phyloP scores from a whole-genome alignment of 1,139 yeast genomes.

The Lodderomyces pseudojiufengensis region DNA sequence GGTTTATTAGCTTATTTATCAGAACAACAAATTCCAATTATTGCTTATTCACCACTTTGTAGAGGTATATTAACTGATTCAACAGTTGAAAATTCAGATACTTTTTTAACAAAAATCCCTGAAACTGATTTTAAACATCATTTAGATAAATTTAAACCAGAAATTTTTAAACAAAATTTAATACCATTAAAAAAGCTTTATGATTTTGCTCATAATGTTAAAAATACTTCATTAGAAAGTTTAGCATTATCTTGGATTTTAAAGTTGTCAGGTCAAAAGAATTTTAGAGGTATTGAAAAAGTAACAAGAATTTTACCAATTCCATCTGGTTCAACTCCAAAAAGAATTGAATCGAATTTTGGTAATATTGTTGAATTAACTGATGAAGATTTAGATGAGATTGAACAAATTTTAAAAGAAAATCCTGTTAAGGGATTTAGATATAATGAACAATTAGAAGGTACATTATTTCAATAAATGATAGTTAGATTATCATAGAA shows the following conservation, averaged over 20 bases:
- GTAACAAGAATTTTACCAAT: conserved; percentile 68
- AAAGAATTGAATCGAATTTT: conserved; percentile 59
- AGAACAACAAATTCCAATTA: conserved; percentile 50
- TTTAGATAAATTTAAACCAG: conserved; percentile 59
- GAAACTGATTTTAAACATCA: conserved; percentile 52
- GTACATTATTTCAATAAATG: conserved; percentile 12
- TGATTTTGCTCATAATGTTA: conserved; percentile 46
- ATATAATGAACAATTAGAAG: conserved; percentile 15
- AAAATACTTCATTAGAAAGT: conserved; percentile 54
- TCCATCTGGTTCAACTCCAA: conserved; percentile 65
- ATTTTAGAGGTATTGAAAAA: conserved; percentile 30
- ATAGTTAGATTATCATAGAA: no score
- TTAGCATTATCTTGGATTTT: conserved; percentile 73
- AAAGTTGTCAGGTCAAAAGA: conserved; percentile 26
- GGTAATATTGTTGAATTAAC: conserved; percentile 41
- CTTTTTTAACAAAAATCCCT: conserved; percentile 36
- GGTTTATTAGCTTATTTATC: conserved; percentile 59
- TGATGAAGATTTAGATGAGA: conserved; percentile 49
- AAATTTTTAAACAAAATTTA: conserved; percentile 51
- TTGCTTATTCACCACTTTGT: conserved; percentile 83
- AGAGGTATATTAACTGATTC: conserved; percentile 71
- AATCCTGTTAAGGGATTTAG: conserved; percentile 16
- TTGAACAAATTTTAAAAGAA: conserved; percentile 35
- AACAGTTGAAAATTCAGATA: conserved; percentile 36
- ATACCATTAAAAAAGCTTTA: conserved; percentile 37